A percentile compares a stretch with the other conserved stretches of the same genome.
Conservation (phyloP, 352 stramenopile genomes). For the Phytophthora quininea region DNA sequence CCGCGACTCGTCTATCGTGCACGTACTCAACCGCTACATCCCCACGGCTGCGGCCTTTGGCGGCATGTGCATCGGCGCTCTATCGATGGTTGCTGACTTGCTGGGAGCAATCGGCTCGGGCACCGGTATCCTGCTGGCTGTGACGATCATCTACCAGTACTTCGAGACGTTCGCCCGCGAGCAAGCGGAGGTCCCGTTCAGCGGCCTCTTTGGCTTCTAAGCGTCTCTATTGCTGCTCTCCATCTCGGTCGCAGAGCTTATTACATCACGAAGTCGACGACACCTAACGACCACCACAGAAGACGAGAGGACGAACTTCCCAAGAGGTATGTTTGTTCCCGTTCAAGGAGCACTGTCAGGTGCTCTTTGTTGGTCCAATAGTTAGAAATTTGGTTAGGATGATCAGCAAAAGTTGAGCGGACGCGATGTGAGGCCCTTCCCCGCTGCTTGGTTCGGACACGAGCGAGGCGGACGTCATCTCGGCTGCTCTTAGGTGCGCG, state of each 20-base stretch:
- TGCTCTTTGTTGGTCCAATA: conserved; percentile 86
- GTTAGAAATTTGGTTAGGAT: conserved; percentile 77
- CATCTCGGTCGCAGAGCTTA: conserved; percentile 16
- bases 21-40: conserved; percentile 99
- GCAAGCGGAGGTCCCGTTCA: conserved; percentile 83
- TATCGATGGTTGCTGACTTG: conserved; percentile 99
- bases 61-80: conserved; percentile 99
- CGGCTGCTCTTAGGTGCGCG: conserved; percentile 73
- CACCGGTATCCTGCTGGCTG: conserved; percentile 98
- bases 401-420: conserved; percentile 64
- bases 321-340: conserved; percentile 78
- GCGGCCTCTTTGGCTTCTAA: conserved; percentile 88
- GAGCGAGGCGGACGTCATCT: conserved; percentile 55
- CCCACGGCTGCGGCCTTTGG: conserved; percentile 98
- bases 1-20: conserved; percentile 96
- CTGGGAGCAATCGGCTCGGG: conserved; percentile 98
- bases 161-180: conserved; percentile 98
- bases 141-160: conserved; percentile 99
- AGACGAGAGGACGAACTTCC: conserved; percentile 29
- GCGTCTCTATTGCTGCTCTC: conserved; percentile 17
- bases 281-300: conserved; percentile 22
- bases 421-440: conserved; percentile 53
- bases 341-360: conserved; percentile 88
- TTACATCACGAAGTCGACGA: conserved; percentile 14
- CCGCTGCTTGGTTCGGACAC: conserved; percentile 47